A percentile compares a stretch with the other conserved stretches of the same genome.
phyloP scores from a whole-genome alignment of 2,329 filamentous ascomycete species.

The Aureobasidium mangrovei region DNA sequence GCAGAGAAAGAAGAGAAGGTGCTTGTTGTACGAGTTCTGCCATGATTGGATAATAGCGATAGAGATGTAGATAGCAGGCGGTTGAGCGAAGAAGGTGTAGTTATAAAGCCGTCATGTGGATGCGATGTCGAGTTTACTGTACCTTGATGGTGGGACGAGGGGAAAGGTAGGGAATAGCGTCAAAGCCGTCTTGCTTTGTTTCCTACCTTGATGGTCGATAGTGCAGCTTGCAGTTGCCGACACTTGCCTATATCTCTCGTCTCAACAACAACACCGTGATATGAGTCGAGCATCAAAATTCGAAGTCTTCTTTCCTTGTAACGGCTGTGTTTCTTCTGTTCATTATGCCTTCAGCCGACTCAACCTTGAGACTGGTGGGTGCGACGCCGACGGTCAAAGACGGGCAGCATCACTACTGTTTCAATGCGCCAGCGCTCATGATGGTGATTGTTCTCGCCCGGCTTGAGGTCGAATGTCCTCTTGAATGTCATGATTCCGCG shows the following conservation, averaged over 20 bases:
- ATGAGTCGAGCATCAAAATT: background rate
- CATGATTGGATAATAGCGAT: background rate
- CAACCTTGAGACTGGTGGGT: background rate
- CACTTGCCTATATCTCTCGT: background rate
- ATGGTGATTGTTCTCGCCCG: too few species aligned
- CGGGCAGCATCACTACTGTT: too few species aligned
- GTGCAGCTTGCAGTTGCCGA: background rate
- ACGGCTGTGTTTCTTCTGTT: background rate
- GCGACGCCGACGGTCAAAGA: background rate
- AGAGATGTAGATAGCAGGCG: background rate
- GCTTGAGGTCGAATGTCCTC: too few species aligned
- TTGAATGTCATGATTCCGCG: too few species aligned
- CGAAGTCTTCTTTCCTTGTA: background rate
- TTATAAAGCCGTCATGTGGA: background rate
- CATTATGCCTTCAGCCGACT: background rate
- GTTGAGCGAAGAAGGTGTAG: background rate
- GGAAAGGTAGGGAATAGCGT: background rate
- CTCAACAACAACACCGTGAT: background rate
- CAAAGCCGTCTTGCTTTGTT: background rate
- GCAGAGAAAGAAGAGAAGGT: conserved; percentile 15
- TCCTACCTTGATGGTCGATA: conserved; percentile 4
- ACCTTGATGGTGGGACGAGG: conserved; percentile 9
- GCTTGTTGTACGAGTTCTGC: background rate
- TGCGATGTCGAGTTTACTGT: background rate
- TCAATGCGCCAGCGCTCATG: too few species aligned